phyloP scores from a whole-genome alignment of 2,329 filamentous ascomycete genomes.

The Fonsecaea multimorphosa region DNA sequence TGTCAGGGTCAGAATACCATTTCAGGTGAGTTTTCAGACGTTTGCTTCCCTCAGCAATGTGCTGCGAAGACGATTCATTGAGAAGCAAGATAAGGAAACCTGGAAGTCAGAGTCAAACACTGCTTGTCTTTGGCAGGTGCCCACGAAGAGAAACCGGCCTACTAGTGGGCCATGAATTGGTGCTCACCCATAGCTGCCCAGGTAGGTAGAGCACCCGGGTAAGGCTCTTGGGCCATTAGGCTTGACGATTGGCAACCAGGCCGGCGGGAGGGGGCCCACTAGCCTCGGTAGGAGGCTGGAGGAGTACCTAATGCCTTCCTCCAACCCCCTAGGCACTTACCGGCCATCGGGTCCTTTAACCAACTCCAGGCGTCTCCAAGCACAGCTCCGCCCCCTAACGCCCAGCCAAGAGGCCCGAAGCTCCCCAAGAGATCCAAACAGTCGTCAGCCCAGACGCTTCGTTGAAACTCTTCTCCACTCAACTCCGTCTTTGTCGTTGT shows the following conservation, averaged over 20 bases:
- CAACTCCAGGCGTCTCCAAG: neutral
- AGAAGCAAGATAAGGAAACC: neutral
- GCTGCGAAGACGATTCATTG: neutral
- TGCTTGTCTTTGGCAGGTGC: neutral
- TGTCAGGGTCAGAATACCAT: neutral
- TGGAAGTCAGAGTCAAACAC: neutral
- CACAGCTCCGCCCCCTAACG: neutral
- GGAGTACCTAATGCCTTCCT: too few relatives aligned
- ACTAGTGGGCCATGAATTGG: neutral
- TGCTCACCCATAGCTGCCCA: neutral
- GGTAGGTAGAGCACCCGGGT: too few relatives aligned
- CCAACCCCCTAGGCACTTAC: neutral
- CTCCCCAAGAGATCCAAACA: conserved; percentile 5
- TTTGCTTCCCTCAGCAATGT: neutral
- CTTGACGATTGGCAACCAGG: neutral
- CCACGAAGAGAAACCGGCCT: neutral
- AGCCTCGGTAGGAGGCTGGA: too few relatives aligned
- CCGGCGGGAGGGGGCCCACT: too few relatives aligned
- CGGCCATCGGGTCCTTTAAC: neutral
- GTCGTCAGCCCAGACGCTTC: conserved; percentile 18
- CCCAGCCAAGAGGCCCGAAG: conserved; percentile 4
- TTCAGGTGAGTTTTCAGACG: neutral
- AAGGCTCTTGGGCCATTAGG: neutral
- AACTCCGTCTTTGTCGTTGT: neutral
- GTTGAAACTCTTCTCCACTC: conserved; percentile 5